Evolutionary conservation across 495 filamentous ascomycete species (phyloP), one percentile per base, ranked within the genome.

Genomic region (Peziza echinospora): DNA sequence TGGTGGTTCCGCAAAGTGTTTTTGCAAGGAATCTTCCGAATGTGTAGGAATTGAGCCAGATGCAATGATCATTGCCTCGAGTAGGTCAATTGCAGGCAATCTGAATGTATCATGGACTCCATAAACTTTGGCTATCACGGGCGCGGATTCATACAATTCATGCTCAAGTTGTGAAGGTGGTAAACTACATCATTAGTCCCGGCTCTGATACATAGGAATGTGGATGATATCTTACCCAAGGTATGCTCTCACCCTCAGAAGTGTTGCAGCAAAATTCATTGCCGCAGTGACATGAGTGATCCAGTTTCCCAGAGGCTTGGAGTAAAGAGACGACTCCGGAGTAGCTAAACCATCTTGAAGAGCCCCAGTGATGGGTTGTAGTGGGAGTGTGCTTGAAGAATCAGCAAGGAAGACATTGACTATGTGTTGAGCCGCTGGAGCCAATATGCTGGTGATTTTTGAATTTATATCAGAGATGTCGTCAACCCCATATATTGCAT

Each of bases 91-190:
- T 11, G 80, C 72, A 21, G 78, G 69, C 11, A 66, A 57, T 55
- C 69, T 75, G 58, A 81, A 89, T 1, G 58, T 57, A 45, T 78
- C 72, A 52, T 77, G 68, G n/a, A 75, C 66, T 21, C 77, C 83
- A 59, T 82, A 89, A 17, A 93, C 64, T 40, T 81, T 77, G 24
- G 82, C 78, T 26, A 94, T 59, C 34, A 84, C 65, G 1, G 81
- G 77, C 1, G 77, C 70, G 6, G 71, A 71, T 53, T 84, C 78
- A 64, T 91, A 91, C 8, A 96, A 61, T 48, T 84, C 79, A 17
- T 71, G 69, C 57, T 91, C 81, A 3, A 96, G 66, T 23, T 74
- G 65, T 24, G 73, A 73, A 13, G 67, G 68, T 13, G 76, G 64
- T 6, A 53, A 28, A 9, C 34, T 17, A 41, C 5, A 23, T 24